Percentiles rank a stretch among this genome's conserved stretches.
phyloP scores from a whole-genome alignment of 2,329 filamentous ascomycete species.

The Pezicula radicicola region DNA sequence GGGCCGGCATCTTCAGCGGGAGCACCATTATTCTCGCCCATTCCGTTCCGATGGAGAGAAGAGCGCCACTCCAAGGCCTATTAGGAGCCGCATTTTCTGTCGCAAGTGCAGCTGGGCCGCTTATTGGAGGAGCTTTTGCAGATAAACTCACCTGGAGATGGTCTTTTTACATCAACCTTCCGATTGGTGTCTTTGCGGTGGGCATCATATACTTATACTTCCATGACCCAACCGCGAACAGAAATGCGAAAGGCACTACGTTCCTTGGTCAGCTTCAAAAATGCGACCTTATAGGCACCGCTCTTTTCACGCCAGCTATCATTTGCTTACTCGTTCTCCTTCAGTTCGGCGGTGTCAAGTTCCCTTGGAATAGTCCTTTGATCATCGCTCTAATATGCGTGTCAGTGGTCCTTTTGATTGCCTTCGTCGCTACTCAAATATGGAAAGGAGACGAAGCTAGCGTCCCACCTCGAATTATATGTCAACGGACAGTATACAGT shows the following conservation, averaged over 20 bases:
- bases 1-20: constrained; percentile 43
- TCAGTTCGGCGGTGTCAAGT: constrained; percentile 38
- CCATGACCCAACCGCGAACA: constrained; percentile 42
- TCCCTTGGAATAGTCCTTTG: constrained; percentile 35
- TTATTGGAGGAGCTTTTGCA: constrained; percentile 17
- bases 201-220: constrained; percentile 56
- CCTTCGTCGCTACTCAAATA: constrained; percentile 30
- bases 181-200: constrained; percentile 52
- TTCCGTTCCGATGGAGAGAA: constrained; percentile 26
- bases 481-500: no score
- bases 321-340: constrained; percentile 38
- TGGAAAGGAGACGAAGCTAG: constrained; percentile 34
- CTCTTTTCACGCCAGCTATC: constrained; percentile 38
- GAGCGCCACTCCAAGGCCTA: neutral
- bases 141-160: neutral
- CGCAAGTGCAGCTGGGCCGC: constrained; percentile 18
- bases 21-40: constrained; percentile 48
- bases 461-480: constrained; percentile 31
- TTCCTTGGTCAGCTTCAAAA: constrained; percentile 19
- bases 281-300: constrained; percentile 39
- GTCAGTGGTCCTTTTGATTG: constrained; percentile 13
- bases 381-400: constrained; percentile 38
- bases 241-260: constrained; percentile 50
- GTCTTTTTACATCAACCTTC: constrained; percentile 32
- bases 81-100: constrained; percentile 18